A percentile compares a stretch with the other conserved stretches of the same genome.
These are phyloP conservation scores for Platanthera guangdongensis DNA, from an alignment of 106 monocot species.

Conservation along the genomic window DNA sequence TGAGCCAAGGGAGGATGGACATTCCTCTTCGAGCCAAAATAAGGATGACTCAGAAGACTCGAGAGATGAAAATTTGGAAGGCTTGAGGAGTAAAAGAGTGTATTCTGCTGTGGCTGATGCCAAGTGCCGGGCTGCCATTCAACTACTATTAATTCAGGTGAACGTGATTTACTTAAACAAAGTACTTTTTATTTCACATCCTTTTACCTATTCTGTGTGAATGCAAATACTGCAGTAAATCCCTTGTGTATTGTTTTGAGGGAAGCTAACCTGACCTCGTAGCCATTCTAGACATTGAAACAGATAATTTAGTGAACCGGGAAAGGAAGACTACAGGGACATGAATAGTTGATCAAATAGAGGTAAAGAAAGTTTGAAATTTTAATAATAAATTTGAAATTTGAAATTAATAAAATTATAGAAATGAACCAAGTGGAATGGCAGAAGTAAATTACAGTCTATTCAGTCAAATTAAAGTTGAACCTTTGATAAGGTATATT, in stretches of 20 bases:
- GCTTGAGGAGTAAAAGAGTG: conserved; percentile 36
- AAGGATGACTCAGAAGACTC: conserved; percentile 20
- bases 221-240: not conserved
- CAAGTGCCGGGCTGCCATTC: conserved; percentile 80
- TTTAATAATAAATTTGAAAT: not conserved
- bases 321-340: not conserved
- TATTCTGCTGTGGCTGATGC: conserved; percentile 60
- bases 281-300: not conserved
- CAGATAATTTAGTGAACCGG: not conserved
- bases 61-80: conserved; percentile 36
- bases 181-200: not conserved
- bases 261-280: not conserved
- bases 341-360: not conserved
- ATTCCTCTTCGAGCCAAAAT: conserved; percentile 19
- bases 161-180: not conserved
- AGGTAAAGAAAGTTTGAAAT: not conserved
- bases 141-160: conserved; percentile 91
- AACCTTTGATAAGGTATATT: not conserved
- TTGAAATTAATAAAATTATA: not conserved
- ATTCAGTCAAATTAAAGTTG: not conserved
- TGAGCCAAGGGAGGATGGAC: conserved; percentile 14
- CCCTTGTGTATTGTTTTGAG: not conserved
- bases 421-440: not conserved
- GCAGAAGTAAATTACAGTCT: not conserved
- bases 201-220: not conserved